Conservation (phyloP, 2,329 filamentous ascomycete species). For the Sarocladiaceae sp. region DNA sequence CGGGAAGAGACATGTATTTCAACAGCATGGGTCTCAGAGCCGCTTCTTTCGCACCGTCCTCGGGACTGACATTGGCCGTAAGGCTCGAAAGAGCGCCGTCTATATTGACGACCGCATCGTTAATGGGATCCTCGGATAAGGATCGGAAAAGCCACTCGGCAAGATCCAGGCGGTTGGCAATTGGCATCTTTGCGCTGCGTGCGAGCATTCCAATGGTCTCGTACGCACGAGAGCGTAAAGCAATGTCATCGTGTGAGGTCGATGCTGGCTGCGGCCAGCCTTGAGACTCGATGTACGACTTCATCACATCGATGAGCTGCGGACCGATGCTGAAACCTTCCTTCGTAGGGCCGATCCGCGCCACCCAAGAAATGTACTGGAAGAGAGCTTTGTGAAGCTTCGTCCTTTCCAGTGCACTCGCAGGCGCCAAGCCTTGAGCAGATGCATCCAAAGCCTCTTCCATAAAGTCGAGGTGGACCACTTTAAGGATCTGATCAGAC, state of each 20-base stretch:
- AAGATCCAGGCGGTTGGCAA: constrained; percentile 51
- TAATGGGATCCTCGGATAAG: constrained; percentile 71
- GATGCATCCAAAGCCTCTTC: background rate
- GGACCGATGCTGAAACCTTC: constrained; percentile 63
- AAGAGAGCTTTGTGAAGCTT: constrained; percentile 83
- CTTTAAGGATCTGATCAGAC: constrained; percentile 60
- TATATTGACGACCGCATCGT: constrained; percentile 77
- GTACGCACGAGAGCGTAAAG: constrained; percentile 76
- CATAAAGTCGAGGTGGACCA: constrained; percentile 64
- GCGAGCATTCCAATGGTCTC: constrained; percentile 85
- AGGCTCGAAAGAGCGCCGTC: constrained; percentile 83
- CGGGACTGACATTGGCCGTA: constrained; percentile 38
- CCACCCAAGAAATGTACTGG: constrained; percentile 81
- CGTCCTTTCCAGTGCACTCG: constrained; percentile 65
- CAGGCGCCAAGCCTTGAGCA: constrained; percentile 23
- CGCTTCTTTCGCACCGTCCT: constrained; percentile 22
- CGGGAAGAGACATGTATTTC: constrained; percentile 58
- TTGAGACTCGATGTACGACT: constrained; percentile 70
- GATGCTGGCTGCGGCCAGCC: constrained; percentile 73
- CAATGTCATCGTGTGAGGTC: constrained; percentile 52
- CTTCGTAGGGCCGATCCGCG: constrained; percentile 60
- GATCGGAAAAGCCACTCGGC: constrained; percentile 77
- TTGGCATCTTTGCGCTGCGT: constrained; percentile 55
- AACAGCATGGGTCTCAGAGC: constrained; percentile 54
- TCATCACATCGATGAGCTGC: constrained; percentile 64